Evolutionary conservation across 768 basidiomycete species (phyloP), one percentile per base, ranked within the genome.

Genomic region (Tricholoma sp.): DNA sequence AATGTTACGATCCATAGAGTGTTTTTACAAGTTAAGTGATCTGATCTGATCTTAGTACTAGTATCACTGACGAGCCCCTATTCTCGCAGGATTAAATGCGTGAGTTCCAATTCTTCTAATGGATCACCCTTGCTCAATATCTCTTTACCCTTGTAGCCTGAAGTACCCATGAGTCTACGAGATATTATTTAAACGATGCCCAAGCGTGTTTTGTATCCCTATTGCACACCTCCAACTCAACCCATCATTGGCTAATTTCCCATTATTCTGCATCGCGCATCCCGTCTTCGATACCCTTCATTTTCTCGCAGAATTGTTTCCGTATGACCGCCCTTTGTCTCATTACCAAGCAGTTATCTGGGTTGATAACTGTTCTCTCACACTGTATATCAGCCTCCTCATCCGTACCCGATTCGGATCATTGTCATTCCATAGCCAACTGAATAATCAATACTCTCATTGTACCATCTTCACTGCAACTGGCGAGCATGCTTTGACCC

Each of bases 1-100:
- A 76, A 97, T 98, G 94, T 77, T 98, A 60, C 84, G 96, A 67
- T 91, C 91, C 64, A 98, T 98, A 79, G 96, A 98, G 78, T 96
- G 94, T 81, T 96, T 94, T 76, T 98, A 96, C 81, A 93, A 93
- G 91, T 92, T 71, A 54, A 58, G 71, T 69, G 29, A 16, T 56
- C 22, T 37, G 12, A 29, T 45, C 35, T 52, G 49, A 31, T 4
- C 32, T 21, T 41, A 11, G 47, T 32, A 16, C 50, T 39, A 35
- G n/a, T n/a, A n/a, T 57, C 41, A 32, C 65, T 70, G n/a, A 70
- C 59, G 18, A 18, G n/a, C n/a, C 46, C 19, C 52, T 37, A 11
- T 47, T 27, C 58, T 37, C 55, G 18, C 53, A 89, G 86, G 77
- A 89, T 89, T 78, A 94, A 94, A 93, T 94, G 91, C 75, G 91